Evolutionary conservation across 208 protist genomes (phyloP).

Genomic region (Strigomonas galati): DNA sequence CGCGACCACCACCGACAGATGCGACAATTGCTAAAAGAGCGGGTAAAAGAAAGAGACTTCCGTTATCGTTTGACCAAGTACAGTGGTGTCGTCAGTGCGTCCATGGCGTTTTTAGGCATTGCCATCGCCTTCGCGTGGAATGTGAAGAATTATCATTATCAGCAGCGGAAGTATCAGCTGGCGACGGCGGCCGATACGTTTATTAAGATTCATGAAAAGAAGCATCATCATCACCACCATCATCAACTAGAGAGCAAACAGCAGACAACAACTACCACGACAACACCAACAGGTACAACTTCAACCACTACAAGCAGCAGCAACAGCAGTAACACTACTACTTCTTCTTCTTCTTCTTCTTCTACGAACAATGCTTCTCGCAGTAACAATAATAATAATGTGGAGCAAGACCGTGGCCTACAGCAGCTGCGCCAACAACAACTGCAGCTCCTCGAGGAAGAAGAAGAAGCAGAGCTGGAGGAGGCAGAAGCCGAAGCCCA

Average conservation of each 20-base stretch:
- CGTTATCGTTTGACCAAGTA: slow-evolving; percentile 70
- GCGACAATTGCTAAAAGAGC: slow-evolving; percentile 60
- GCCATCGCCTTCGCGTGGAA: slow-evolving; percentile 65
- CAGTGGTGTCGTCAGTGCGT: slow-evolving; percentile 62
- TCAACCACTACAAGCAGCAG: not conserved
- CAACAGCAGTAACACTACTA: too few relatives aligned
- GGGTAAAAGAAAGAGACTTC: slow-evolving; percentile 64
- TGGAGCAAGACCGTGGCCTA: not conserved
- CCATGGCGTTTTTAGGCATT: slow-evolving; percentile 60
- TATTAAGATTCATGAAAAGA: not conserved
- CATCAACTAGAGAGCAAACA: too few relatives aligned
- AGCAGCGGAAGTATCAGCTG: slow-evolving; percentile 51
- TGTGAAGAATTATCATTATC: slow-evolving; percentile 48
- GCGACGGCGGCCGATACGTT: slow-evolving; percentile 30
- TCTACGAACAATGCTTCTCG: too few relatives aligned
- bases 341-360: too few relatives aligned
- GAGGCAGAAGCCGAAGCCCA: slow-evolving; percentile 26
- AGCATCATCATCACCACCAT: slow-evolving; percentile 1
- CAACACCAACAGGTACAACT: not conserved
- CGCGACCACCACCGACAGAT: slow-evolving; percentile 62
- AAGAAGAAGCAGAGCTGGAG: slow-evolving; percentile 24
- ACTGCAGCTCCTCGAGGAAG: slow-evolving; percentile 1
- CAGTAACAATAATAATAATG: too few relatives aligned
- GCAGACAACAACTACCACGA: not conserved
- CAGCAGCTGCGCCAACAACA: too few relatives aligned